Percentiles rank a stretch among this genome's conserved stretches.
Conservation (phyloP, 768 basidiomycete genomes). For the Boletus huronensis region DNA sequence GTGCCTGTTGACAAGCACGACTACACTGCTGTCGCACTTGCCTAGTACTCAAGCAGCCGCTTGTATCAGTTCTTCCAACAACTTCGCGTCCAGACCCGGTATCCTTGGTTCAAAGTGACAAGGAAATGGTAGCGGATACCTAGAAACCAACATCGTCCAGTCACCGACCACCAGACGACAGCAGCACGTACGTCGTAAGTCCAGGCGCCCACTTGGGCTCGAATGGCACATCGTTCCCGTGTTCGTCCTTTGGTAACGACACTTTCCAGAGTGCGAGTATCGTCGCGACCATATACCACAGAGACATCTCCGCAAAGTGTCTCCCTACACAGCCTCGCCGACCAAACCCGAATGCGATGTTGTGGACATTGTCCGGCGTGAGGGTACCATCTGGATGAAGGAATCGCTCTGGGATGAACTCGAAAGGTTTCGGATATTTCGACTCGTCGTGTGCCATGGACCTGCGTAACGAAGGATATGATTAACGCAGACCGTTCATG, state of each 20-base stretch:
- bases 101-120: constrained; percentile 14
- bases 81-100: constrained; percentile 4
- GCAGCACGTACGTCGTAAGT: constrained; percentile 10
- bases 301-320: constrained; percentile 14
- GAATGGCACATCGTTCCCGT: constrained; percentile 3
- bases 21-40: background rate
- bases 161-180: background rate
- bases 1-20: background rate
- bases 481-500: background rate
- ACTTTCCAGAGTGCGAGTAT: constrained; percentile 17
- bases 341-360: constrained; percentile 22
- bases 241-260: constrained; percentile 9
- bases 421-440: constrained; percentile 35
- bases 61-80: constrained; percentile 9
- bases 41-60: background rate
- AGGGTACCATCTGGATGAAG: constrained; percentile 23
- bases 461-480: background rate
- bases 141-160: background rate
- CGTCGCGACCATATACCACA: constrained; percentile 16
- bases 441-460: constrained; percentile 20
- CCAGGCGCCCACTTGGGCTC: constrained; percentile 15
- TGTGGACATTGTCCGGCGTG: constrained; percentile 10
- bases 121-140: constrained; percentile 15
- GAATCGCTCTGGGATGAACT: constrained; percentile 35
- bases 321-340: constrained; percentile 20